phyloP scores from a whole-genome alignment of 1,139 yeast species.

The Kodamaea sp. region DNA sequence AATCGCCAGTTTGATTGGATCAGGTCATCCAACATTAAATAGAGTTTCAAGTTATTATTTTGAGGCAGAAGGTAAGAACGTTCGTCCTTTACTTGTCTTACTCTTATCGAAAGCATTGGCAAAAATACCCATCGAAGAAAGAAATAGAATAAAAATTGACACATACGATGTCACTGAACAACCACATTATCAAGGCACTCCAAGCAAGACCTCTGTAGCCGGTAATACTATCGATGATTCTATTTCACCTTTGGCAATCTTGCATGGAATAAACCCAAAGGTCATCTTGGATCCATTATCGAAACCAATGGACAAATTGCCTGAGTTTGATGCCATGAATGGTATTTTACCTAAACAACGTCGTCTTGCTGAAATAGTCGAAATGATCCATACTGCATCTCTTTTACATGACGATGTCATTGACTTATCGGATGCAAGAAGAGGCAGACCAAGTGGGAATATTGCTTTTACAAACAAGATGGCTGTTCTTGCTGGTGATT shows the following conservation, averaged over 20 bases:
- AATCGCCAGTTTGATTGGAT: constrained; percentile 81
- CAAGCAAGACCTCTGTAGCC: constrained; percentile 44
- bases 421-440: constrained; percentile 84
- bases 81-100: constrained; percentile 85
- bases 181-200: constrained; percentile 53
- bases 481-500: constrained; percentile 97
- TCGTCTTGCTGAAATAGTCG: constrained; percentile 93
- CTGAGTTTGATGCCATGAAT: constrained; percentile 53
- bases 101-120: constrained; percentile 78
- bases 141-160: constrained; percentile 64
- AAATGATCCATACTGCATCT: constrained; percentile 98
- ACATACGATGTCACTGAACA: constrained; percentile 62
- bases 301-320: constrained; percentile 72
- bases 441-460: constrained; percentile 91
- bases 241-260: constrained; percentile 74
- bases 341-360: constrained; percentile 93
- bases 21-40: constrained; percentile 90
- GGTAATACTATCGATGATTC: constrained; percentile 55
- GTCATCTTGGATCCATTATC: constrained; percentile 79
- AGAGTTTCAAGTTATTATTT: constrained; percentile 90
- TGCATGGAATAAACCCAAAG: constrained; percentile 85
- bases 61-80: constrained; percentile 94
- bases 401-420: constrained; percentile 95
- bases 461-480: constrained; percentile 92
- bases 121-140: constrained; percentile 65